Percentiles rank a stretch among this genome's conserved stretches.
Evolutionary conservation across 2,329 filamentous ascomycete species (phyloP).

Genomic region (Apiospora rasikravindrae): DNA sequence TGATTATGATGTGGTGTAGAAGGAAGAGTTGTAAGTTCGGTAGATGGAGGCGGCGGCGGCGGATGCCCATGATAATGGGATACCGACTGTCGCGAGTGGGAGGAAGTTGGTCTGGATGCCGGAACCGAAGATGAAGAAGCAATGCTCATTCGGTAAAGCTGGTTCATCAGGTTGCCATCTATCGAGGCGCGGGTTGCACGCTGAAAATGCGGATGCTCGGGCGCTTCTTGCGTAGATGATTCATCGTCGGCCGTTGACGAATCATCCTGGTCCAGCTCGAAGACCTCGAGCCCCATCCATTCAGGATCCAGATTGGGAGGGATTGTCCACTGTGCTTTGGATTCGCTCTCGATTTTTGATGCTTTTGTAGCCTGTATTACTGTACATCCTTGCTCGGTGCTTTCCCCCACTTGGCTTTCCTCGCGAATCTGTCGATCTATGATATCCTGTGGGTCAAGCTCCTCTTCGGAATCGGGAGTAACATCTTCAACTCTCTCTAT

Average conservation of each 20-base stretch:
- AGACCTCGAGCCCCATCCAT: slow-evolving; percentile 91
- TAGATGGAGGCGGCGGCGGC: background rate
- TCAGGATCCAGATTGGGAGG: slow-evolving; percentile 82
- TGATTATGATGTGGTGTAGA: slow-evolving; percentile 24
- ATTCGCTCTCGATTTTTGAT: slow-evolving; percentile 16
- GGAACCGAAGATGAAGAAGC: slow-evolving; percentile 33
- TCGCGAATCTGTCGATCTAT: slow-evolving; percentile 52
- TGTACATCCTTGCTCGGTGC: background rate
- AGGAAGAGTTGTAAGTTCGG: slow-evolving; percentile 32
- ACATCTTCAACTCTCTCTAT: slow-evolving; percentile 26
- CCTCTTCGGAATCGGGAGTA: slow-evolving; percentile 30
- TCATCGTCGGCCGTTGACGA: slow-evolving; percentile 34
- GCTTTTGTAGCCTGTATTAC: slow-evolving; percentile 4
- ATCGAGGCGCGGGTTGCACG: slow-evolving; percentile 30
- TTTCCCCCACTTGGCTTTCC: slow-evolving; percentile 37
- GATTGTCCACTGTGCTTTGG: slow-evolving; percentile 57
- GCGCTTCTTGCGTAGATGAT: slow-evolving; percentile 21
- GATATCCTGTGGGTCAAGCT: slow-evolving; percentile 45
- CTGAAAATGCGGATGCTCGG: slow-evolving; percentile 25
- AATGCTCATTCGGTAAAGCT: slow-evolving; percentile 49
- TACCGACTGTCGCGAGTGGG: slow-evolving; percentile 20
- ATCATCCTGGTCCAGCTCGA: slow-evolving; percentile 61
- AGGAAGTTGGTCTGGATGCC: slow-evolving; percentile 29
- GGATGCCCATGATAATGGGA: slow-evolving; percentile 19
- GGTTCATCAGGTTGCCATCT: slow-evolving; percentile 37